phyloP scores from a whole-genome alignment of 1,139 yeast species.

The Meyerozyma carpophila region DNA sequence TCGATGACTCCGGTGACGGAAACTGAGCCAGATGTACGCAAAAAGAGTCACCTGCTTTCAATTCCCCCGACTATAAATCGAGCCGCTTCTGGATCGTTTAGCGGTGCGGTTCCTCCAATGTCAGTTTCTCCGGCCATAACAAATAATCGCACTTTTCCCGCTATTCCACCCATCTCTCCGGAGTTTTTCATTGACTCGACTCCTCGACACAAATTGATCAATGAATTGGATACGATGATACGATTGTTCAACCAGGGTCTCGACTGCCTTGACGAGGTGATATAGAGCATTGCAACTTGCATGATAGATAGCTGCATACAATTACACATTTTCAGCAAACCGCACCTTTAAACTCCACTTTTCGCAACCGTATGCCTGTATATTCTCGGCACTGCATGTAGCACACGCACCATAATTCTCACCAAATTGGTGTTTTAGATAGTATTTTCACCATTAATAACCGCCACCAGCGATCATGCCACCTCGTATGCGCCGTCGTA shows the following conservation, averaged over 20 bases:
- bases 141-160: slow-evolving; percentile 23
- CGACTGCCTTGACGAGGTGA: slow-evolving; percentile 33
- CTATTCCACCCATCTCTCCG: slow-evolving; percentile 31
- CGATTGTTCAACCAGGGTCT: slow-evolving; percentile 35
- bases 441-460: too few relatives aligned
- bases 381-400: not conserved
- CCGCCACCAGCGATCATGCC: slow-evolving; percentile 20
- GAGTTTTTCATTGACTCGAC: slow-evolving; percentile 35
- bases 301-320: too few relatives aligned
- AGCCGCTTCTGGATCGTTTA: not conserved
- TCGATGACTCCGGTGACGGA: slow-evolving; percentile 80
- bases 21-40: slow-evolving; percentile 22
- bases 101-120: slow-evolving; percentile 1
- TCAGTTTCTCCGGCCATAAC: not conserved
- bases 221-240: slow-evolving; percentile 37
- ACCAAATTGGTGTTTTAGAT: not conserved
- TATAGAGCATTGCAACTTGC: slow-evolving; percentile 1
- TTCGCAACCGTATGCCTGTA: not conserved
- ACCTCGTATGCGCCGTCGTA: slow-evolving; percentile 42
- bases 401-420: not conserved
- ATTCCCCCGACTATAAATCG: not conserved
- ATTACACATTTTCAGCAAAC: too few relatives aligned
- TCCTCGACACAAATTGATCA: slow-evolving; percentile 29
- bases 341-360: too few relatives aligned
- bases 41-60: slow-evolving; percentile 3